Conservation (phyloP, 371 early-diverging fungal species). For the Rhizoclosmatium hyalinum region DNA sequence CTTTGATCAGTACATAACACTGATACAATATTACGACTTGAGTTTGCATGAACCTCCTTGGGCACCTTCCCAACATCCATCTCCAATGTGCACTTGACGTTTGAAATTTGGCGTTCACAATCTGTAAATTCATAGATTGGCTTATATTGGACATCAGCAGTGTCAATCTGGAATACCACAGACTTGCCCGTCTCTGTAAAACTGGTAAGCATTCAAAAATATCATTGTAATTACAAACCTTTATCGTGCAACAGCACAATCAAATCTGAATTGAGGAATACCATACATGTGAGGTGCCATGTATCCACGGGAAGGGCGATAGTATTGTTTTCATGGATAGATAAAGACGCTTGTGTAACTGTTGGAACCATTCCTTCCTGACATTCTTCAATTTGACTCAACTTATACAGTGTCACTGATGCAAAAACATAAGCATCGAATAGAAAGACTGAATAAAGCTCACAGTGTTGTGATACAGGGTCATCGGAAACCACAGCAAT, state of each 20-base stretch:
- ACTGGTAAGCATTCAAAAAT: neutral
- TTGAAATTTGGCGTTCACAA: neutral
- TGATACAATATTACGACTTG: slow-evolving; percentile 10
- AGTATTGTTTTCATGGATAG: neutral
- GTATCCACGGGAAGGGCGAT: neutral
- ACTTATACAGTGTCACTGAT: neutral
- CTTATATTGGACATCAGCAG: neutral
- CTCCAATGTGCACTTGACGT: neutral
- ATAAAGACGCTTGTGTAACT: neutral
- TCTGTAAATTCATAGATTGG: too few species aligned
- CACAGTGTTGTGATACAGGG: neutral
- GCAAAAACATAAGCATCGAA: neutral
- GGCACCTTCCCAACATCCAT: neutral
- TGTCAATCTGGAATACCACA: neutral
- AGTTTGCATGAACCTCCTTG: neutral
- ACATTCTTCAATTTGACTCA: neutral
- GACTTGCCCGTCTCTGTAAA: neutral
- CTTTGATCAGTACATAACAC: neutral
- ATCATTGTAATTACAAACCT: neutral
- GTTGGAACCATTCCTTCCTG: neutral
- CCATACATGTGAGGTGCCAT: neutral
- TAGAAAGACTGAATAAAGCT: too few species aligned
- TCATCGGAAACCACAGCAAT: neutral
- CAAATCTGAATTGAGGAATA: neutral
- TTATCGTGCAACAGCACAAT: neutral